Evolutionary conservation across 225 moss, liverwort and hornwort species (phyloP), one percentile per base, ranked within the genome.

Genomic region (Asterella californica): DNA sequence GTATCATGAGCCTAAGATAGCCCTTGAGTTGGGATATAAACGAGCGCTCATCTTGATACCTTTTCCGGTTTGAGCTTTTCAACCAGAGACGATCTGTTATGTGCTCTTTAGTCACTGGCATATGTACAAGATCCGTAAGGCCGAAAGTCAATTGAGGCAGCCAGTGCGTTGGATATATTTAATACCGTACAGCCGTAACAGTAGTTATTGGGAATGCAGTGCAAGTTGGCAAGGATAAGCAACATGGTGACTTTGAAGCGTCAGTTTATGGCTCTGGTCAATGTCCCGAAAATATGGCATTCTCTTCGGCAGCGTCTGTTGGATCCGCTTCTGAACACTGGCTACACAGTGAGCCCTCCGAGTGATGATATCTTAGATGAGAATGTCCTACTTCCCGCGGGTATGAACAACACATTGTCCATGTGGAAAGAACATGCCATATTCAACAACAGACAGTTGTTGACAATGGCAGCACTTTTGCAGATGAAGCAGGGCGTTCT

Each of bases 241-340:
- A 91, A 91, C 79, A 78, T 88, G 90, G 92, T 95, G 81, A 90
- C 91, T 46, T 79, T 95, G 77, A 92, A 90, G 79, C 91, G 95
- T 74, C 90, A 91, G 84, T 91, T 89, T 86, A 74, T 89, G 74
- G 88, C 93, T 78, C 90, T 99, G 25, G 82, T 84, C 76, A 88
- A 87, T 25, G 29, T 83, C 37, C 82, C 87, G 61, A 86, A 86
- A 69, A 79, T 94, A 22, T 90, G 78, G 77, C 84, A 86, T 86
- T 92, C 95, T 75, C 76, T 95, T 48, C 89, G 87, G 83, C 89
- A 87, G 81, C 93, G 92, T 68, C 81, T 99, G 77, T 70, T 99
- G 79, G 88, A 92, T 79, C 95, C 99, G 14, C 74, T 86, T 67
- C 66, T 82, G 78, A 85, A 87, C 60, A 82, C 8, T 42, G 87